Conservation (phyloP, 352 stramenopile species). For the Phytophthora podocarpi region DNA sequence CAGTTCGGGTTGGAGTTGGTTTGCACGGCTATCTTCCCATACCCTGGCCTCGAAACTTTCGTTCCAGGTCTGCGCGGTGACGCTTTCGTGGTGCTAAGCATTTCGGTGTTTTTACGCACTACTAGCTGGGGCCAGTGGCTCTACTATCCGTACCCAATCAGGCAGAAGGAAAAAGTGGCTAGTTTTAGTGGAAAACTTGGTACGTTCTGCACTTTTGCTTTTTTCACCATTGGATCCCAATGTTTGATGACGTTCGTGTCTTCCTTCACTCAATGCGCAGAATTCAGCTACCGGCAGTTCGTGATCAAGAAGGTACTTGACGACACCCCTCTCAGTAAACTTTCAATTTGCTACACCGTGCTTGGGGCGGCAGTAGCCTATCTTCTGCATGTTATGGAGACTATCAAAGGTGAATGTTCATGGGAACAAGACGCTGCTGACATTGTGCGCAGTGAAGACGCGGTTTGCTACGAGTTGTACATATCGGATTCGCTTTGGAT, state of each 20-base stretch:
- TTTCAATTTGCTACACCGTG: constrained; percentile 29
- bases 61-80: constrained; percentile 25
- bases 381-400: constrained; percentile 54
- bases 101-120: constrained; percentile 43
- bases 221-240: background rate
- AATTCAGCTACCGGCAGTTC: constrained; percentile 73
- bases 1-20: constrained; percentile 44
- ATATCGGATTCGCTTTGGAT: constrained; percentile 52
- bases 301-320: constrained; percentile 80
- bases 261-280: constrained; percentile 15
- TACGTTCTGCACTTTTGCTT: constrained; percentile 10
- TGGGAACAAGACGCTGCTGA: constrained; percentile 5
- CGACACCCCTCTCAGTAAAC: constrained; percentile 53
- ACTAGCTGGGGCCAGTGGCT: constrained; percentile 62
- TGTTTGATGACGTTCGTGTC: background rate
- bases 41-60: constrained; percentile 51
- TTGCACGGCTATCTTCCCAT: constrained; percentile 50
- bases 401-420: constrained; percentile 45
- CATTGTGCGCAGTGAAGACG: constrained; percentile 23
- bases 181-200: constrained; percentile 65
- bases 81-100: constrained; percentile 51
- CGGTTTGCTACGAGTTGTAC: constrained; percentile 39
- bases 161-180: constrained; percentile 64
- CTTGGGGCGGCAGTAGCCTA: constrained; percentile 43
- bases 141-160: constrained; percentile 75